phyloP scores from a whole-genome alignment of 768 basidiomycete species.

The Tulasnella sp. region DNA sequence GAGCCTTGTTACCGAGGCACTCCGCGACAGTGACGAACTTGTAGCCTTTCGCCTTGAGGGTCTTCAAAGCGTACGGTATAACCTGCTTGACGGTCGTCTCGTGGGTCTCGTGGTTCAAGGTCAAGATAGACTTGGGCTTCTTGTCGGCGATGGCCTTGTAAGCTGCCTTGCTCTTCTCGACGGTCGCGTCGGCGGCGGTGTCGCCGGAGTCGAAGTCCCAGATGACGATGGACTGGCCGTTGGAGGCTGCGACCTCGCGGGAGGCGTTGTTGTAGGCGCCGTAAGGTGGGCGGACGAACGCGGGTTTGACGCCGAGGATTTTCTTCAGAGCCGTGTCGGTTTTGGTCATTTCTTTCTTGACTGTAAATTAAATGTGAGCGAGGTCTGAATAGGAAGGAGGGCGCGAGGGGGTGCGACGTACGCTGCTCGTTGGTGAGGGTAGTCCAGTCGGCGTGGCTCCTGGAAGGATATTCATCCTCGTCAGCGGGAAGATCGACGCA shows the following conservation, averaged over 20 bases:
- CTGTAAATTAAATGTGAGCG: neutral
- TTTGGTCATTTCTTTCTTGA: conserved; percentile 1
- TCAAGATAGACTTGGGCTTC: conserved; percentile 23
- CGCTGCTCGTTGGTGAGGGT: neutral
- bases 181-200: conserved; percentile 14
- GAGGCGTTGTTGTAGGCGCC: conserved; percentile 19
- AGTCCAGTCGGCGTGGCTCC: neutral
- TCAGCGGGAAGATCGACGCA: neutral
- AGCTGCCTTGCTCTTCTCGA: neutral
- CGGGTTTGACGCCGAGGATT: conserved; percentile 23
- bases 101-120: conserved; percentile 30
- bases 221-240: conserved; percentile 10
- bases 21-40: conserved; percentile 14
- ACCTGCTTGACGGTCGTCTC: neutral
- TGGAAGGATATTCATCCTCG: neutral
- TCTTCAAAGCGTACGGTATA: neutral
- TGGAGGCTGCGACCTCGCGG: neutral
- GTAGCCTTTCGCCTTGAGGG: neutral
- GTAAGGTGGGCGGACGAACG: conserved; percentile 26
- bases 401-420: neutral
- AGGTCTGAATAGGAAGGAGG: neutral
- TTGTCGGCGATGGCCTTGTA: conserved; percentile 18
- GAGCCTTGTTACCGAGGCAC: neutral
- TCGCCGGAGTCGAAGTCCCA: conserved; percentile 28
- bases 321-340: conserved; percentile 8